A percentile compares a stretch with the other conserved stretches of the same genome.
These are phyloP conservation scores for Populus pruinosa DNA, from an alignment of 345 rosid genomes.

Conservation along the genomic window DNA sequence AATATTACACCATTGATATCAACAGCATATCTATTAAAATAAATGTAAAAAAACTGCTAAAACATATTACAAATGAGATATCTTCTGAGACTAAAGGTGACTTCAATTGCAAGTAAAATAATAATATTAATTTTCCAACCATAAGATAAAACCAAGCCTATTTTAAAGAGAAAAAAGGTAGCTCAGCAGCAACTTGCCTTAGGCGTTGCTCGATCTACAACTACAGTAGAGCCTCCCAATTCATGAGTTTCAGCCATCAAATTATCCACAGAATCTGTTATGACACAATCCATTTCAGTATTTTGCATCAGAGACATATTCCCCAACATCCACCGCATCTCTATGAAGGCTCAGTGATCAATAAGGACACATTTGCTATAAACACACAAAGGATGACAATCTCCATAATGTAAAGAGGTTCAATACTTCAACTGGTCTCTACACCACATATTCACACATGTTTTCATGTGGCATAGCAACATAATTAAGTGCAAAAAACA, in stretches of 20 bases:
- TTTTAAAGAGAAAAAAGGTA: background rate
- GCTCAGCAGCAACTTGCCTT: constrained; percentile 45
- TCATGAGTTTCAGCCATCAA: constrained; percentile 93
- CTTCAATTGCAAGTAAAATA: background rate
- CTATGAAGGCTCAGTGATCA: background rate
- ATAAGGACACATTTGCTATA: background rate
- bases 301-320: background rate
- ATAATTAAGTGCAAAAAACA: background rate
- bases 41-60: background rate
- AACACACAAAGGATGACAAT: background rate
- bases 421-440: background rate
- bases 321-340: background rate
- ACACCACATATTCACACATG: background rate
- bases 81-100: background rate
- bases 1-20: background rate
- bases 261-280: constrained; percentile 79
- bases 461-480: background rate
- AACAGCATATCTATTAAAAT: background rate
- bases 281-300: background rate
- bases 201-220: constrained; percentile 96
- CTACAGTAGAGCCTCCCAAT: constrained; percentile 80
- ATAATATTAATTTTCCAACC: background rate
- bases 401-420: background rate
- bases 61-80: background rate
- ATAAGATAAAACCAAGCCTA: background rate